A percentile compares a stretch with the other conserved stretches of the same genome.
phyloP scores from a whole-genome alignment of 768 basidiomycete genomes.

The Leccinum obscurum region DNA sequence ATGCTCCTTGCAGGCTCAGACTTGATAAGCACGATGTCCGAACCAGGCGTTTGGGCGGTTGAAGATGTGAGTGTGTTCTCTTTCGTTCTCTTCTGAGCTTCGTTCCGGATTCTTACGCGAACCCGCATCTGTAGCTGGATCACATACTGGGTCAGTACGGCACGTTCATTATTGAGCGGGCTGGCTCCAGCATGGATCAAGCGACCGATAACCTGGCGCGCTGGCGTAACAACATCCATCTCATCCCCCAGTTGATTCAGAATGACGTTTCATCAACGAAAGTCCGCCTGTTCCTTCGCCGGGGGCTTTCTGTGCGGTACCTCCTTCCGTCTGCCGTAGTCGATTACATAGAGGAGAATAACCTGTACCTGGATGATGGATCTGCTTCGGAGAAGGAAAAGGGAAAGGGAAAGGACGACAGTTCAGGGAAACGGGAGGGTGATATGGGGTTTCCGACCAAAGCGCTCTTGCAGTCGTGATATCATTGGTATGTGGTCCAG shows the following conservation, averaged over 20 bases:
- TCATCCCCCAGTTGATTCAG: constrained; percentile 93
- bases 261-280: constrained; percentile 98
- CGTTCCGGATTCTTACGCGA: constrained; percentile 16
- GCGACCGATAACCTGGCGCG: constrained; percentile 72
- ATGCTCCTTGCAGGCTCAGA: constrained; percentile 99
- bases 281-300: constrained; percentile 75
- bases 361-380: constrained; percentile 70
- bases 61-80: constrained; percentile 69
- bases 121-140: constrained; percentile 63
- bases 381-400: constrained; percentile 36
- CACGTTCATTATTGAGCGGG: constrained; percentile 91
- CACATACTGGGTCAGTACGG: constrained; percentile 96
- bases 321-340: constrained; percentile 89
- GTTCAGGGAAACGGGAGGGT: constrained; percentile 31
- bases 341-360: constrained; percentile 89
- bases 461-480: constrained; percentile 10
- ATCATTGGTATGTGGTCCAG: neutral
- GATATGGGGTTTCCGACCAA: constrained; percentile 14
- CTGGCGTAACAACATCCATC: constrained; percentile 83
- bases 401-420: constrained; percentile 36
- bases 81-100: constrained; percentile 2
- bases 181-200: constrained; percentile 89
- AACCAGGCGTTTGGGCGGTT: constrained; percentile 97
- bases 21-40: constrained; percentile 95
- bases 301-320: constrained; percentile 84